These are phyloP conservation scores for Actinomucor elegans DNA, from an alignment of 371 early-diverging fungal genomes.

Conservation along the genomic window DNA sequence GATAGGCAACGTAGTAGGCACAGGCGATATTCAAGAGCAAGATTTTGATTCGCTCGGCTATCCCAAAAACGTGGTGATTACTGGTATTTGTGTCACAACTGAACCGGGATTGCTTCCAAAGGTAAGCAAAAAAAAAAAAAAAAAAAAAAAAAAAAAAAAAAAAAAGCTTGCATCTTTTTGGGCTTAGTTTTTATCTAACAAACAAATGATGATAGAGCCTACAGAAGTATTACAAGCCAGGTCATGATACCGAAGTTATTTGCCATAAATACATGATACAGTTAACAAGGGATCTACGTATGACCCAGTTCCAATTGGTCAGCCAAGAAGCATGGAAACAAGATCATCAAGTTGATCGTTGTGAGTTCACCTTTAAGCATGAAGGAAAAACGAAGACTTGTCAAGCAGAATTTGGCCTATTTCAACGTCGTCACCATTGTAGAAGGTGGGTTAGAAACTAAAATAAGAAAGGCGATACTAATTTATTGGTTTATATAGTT, in stretches of 20 bases:
- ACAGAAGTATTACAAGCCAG: constrained; percentile 16
- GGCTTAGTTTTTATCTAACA: too few relatives aligned
- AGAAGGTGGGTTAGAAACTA: constrained; percentile 15
- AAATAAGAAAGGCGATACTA: neutral
- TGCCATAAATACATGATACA: constrained; percentile 20
- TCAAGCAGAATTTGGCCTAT: constrained; percentile 10
- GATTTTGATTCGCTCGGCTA: constrained; percentile 19
- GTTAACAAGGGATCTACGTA: constrained; percentile 8
- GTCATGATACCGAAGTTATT: neutral
- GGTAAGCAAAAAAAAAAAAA: too few relatives aligned
- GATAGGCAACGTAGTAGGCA: constrained; percentile 19
- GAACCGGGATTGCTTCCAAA: constrained; percentile 32
- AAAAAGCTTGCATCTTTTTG: too few relatives aligned
- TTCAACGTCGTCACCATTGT: constrained; percentile 26
- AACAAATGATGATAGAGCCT: too few relatives aligned
- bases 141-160: too few relatives aligned
- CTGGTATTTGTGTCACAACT: constrained; percentile 26
- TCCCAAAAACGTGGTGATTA: constrained; percentile 15
- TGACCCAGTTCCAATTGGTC: constrained; percentile 5
- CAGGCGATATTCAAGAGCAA: constrained; percentile 21
- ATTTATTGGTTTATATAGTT: constrained; percentile 9
- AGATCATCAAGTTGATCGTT: constrained; percentile 3
- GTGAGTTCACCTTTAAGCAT: constrained; percentile 9
- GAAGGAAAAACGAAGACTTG: constrained; percentile 5
- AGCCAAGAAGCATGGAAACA: constrained; percentile 9